A percentile compares a stretch with the other conserved stretches of the same genome.
Evolutionary conservation across 139 green algal genomes (phyloP).

Genomic region (Micractinium sp.): DNA sequence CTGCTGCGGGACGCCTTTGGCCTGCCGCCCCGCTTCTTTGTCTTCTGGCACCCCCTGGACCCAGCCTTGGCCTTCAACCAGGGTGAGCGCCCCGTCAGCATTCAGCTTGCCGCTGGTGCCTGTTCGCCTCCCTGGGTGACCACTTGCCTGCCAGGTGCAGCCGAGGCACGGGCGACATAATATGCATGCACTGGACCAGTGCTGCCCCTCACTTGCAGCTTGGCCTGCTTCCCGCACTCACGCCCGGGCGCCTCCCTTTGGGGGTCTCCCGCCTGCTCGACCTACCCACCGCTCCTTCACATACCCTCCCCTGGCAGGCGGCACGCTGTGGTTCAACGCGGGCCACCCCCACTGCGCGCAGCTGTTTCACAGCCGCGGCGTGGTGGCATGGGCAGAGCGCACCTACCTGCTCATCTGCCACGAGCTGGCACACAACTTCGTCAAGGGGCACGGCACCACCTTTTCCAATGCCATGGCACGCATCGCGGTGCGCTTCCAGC

Average conservation of each 20-base stretch:
- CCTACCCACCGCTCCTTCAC: not conserved
- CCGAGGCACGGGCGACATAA: not conserved
- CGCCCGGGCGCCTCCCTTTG: not conserved
- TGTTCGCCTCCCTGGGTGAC: too few relatives aligned
- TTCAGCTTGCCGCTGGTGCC: not conserved
- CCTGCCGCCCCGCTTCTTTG: not conserved
- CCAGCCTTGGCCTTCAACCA: not conserved
- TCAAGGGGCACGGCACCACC: not conserved
- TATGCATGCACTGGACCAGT: not conserved
- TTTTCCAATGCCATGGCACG: not conserved
- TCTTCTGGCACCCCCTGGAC: not conserved
- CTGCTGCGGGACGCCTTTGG: not conserved
- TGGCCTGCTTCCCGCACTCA: not conserved
- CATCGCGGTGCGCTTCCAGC: not conserved
- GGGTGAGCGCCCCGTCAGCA: not conserved
- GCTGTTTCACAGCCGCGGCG: not conserved
- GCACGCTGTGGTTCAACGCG: not conserved
- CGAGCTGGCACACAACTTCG: not conserved
- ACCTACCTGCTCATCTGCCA: not conserved
- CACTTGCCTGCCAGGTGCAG: not conserved
- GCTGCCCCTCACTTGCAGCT: too few relatives aligned
- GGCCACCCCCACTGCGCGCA: not conserved
- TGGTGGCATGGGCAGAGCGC: not conserved
- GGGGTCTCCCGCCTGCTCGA: too few relatives aligned
- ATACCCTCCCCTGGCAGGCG: not conserved